Conservation (phyloP, 345 rosid species). For the Euphorbia lathyris region DNA sequence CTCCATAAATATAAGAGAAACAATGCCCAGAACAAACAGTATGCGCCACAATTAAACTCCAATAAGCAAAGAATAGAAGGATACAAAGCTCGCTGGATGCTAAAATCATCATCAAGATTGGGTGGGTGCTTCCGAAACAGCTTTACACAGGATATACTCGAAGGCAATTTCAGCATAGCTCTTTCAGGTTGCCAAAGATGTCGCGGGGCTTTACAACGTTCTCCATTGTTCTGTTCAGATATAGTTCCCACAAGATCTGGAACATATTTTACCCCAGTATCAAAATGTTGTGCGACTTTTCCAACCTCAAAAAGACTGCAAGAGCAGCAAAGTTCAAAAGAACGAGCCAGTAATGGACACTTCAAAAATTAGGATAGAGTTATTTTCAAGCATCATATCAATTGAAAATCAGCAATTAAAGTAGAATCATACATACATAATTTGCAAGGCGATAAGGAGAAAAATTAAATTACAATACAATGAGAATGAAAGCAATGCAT, state of each 20-base stretch:
- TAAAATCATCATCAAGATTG: conserved; percentile 21
- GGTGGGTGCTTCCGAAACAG: conserved; percentile 30
- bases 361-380: conserved; percentile 2
- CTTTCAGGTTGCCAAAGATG: conserved; percentile 39
- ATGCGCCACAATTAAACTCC: background rate
- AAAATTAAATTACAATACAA: background rate
- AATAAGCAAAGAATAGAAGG: conserved; percentile 34
- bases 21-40: background rate
- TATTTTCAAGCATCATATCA: conserved; percentile 8
- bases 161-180: conserved; percentile 29
- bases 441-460: background rate
- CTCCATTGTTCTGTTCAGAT: conserved; percentile 21
- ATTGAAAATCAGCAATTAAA: background rate
- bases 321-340: conserved; percentile 45
- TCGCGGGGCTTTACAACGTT: conserved; percentile 34
- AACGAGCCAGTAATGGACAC: conserved; percentile 28
- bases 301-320: conserved; percentile 68
- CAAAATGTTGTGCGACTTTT: conserved; percentile 40
- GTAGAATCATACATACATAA: background rate
- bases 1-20: background rate
- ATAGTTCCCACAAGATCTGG: conserved; percentile 55
- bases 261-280: conserved; percentile 34
- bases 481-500: background rate
- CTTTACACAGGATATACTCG: conserved; percentile 59
- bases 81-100: conserved; percentile 55